Evolutionary conservation across 768 basidiomycete genomes (phyloP), one percentile per base, ranked within the genome.

Genomic region (Lactarius deliciosus): DNA sequence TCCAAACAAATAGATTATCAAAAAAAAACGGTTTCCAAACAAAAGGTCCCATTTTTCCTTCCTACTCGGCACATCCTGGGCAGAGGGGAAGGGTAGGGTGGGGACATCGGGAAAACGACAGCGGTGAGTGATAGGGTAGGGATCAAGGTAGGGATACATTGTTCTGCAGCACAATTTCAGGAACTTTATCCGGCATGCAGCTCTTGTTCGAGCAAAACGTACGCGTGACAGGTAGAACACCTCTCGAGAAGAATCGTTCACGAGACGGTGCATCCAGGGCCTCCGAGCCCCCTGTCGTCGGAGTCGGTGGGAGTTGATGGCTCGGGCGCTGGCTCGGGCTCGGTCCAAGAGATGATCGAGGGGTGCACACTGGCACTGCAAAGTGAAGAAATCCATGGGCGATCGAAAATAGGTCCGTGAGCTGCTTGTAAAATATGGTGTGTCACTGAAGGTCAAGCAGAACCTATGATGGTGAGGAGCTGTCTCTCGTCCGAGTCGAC

Each of bases 291-390:
- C n/a, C 10, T 10, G 43, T 25, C 20, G 25, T 50, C 43, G 13
- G 60, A 9, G 43, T 61, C 60, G 22, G 53, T 50, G 60, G 60
- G 45, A 28, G 58, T 60, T 9, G 36, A 18, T 20, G n/a, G 58
- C 28, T 45, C n/a, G n/a, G 38, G 20, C 2, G 5, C 60, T 3
- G 60, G 28, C 32, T 41, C 32, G 8, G 60, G 25, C 25, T 41
- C 45, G 16, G 60, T 16, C 41, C 50, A 45, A 16, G 45, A 22
- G 60, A 61, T 7, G 54, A 28, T 28, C 22, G 13, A 53, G 15
- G 13, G 16, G 54, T 16, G 13, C 54, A 22, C n/a, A n/a, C n/a
- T n/a, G n/a, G n/a, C n/a, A n/a, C n/a, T n/a, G n/a, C n/a, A n/a
- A 55, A 6, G 54, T 20, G 54, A 55, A 55, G 54, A 55, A 30